Percentiles rank a stretch among this genome's conserved stretches.
phyloP scores from a whole-genome alignment of 2,329 filamentous ascomycete genomes.

The Claviceps citrina region DNA sequence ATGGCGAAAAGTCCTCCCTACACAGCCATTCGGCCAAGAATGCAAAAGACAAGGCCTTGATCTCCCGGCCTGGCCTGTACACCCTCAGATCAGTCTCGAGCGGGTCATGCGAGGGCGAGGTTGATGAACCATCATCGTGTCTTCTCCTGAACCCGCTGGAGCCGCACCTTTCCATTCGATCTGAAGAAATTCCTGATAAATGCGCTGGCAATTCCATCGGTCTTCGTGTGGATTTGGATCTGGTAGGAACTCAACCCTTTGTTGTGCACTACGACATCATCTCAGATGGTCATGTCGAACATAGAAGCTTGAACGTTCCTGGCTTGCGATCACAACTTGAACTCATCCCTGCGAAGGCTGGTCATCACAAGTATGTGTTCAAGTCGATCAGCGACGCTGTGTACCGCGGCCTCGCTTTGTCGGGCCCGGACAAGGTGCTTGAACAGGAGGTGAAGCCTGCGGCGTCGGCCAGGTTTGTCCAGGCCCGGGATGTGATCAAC shows the following conservation, averaged over 20 bases:
- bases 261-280: conserved; percentile 62
- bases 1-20: conserved; percentile 41
- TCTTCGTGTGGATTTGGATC: conserved; percentile 71
- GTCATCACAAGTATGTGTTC: conserved; percentile 78
- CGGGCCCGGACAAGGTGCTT: conserved; percentile 46
- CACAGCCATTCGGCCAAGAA: conserved; percentile 47
- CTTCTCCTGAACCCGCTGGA: conserved; percentile 81
- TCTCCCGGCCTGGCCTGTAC: conserved; percentile 72
- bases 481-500: conserved; percentile 37
- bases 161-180: conserved; percentile 57
- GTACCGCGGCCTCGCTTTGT: conserved; percentile 52
- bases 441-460: conserved; percentile 90
- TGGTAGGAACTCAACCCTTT: conserved; percentile 88
- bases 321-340: conserved; percentile 72
- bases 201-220: conserved; percentile 91
- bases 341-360: conserved; percentile 65
- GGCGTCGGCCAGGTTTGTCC: conserved; percentile 59
- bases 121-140: conserved; percentile 89
- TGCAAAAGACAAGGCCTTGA: conserved; percentile 46
- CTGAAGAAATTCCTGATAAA: conserved; percentile 80
- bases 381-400: conserved; percentile 66
- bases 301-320: conserved; percentile 42
- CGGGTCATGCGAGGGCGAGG: conserved; percentile 69
- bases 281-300: conserved; percentile 40
- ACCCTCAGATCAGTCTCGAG: conserved; percentile 67